phyloP scores from a whole-genome alignment of 768 basidiomycete species.

The Coprinellus micaceus region DNA sequence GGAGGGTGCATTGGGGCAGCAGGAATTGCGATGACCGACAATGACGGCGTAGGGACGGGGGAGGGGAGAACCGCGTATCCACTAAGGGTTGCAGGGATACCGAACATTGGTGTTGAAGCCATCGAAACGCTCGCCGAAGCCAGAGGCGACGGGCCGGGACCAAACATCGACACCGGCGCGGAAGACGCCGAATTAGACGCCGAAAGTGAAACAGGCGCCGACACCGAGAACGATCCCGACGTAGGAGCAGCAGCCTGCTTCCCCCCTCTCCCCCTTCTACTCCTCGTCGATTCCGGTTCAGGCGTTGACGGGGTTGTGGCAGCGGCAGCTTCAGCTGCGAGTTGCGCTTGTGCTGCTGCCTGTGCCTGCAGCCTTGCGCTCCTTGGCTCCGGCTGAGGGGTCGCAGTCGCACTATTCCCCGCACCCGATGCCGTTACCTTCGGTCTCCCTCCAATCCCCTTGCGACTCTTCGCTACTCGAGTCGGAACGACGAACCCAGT shows the following conservation, averaged over 20 bases:
- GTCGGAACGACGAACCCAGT: constrained; percentile 32
- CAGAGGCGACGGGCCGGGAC: neutral
- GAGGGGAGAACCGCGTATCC: neutral
- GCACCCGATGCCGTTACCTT: constrained; percentile 7
- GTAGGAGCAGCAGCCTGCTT: constrained; percentile 23
- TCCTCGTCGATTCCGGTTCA: constrained; percentile 11
- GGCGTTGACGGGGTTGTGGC: constrained; percentile 27
- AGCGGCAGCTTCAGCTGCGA: constrained; percentile 23
- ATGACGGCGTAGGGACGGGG: neutral
- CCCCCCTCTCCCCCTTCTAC: constrained; percentile 10
- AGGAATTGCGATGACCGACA: neutral
- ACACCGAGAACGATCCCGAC: constrained; percentile 7
- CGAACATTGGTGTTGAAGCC: neutral
- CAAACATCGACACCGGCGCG: constrained; percentile 10
- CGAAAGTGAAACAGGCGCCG: constrained; percentile 16
- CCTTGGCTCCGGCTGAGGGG: constrained; percentile 40
- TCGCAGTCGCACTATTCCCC: neutral
- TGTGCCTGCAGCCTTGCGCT: constrained; percentile 26
- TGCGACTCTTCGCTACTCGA: constrained; percentile 40
- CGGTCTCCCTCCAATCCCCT: constrained; percentile 15
- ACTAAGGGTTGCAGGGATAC: too few species aligned
- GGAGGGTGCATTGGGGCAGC: constrained; percentile 8
- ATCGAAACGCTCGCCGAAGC: neutral
- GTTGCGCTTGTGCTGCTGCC: too few species aligned
- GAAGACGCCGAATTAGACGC: constrained; percentile 14